phyloP scores from a whole-genome alignment of 805 yeast species.

The Pichia kluyveri region DNA sequence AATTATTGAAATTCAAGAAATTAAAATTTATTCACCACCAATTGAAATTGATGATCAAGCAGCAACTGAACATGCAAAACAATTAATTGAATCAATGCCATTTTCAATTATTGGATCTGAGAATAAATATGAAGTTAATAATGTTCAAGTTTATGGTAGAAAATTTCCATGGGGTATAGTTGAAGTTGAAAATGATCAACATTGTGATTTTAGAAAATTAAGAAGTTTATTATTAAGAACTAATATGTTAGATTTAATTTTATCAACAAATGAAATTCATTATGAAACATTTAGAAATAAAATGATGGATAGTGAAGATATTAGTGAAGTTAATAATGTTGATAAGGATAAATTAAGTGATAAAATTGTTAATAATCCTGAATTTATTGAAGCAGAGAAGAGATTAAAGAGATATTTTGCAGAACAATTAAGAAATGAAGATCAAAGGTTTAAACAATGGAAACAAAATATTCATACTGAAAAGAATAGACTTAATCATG shows the following conservation, averaged over 20 bases:
- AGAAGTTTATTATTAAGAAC: conserved; percentile 74
- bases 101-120: conserved; percentile 78
- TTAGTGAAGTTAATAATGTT: not conserved
- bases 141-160: conserved; percentile 65
- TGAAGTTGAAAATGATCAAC: conserved; percentile 78
- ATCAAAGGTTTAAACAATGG: conserved; percentile 97
- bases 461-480: conserved; percentile 93
- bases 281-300: conserved; percentile 70
- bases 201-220: conserved; percentile 77
- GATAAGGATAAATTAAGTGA: conserved; percentile 26
- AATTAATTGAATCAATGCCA: conserved; percentile 77
- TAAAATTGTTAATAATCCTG: conserved; percentile 60
- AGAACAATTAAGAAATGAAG: conserved; percentile 94
- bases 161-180: conserved; percentile 88
- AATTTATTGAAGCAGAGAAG: conserved; percentile 93
- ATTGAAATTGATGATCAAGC: conserved; percentile 68
- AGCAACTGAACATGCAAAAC: conserved; percentile 72
- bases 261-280: conserved; percentile 73
- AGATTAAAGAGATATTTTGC: conserved; percentile 89
- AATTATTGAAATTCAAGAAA: conserved; percentile 76
- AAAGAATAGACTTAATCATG: conserved; percentile 88
- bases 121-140: conserved; percentile 57
- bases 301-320: conserved; percentile 42
- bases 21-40: conserved; percentile 77
- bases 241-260: conserved; percentile 71